Evolutionary conservation across 176 grass and related monocot genomes (phyloP).

Genomic region (Panicum miliaceum): DNA sequence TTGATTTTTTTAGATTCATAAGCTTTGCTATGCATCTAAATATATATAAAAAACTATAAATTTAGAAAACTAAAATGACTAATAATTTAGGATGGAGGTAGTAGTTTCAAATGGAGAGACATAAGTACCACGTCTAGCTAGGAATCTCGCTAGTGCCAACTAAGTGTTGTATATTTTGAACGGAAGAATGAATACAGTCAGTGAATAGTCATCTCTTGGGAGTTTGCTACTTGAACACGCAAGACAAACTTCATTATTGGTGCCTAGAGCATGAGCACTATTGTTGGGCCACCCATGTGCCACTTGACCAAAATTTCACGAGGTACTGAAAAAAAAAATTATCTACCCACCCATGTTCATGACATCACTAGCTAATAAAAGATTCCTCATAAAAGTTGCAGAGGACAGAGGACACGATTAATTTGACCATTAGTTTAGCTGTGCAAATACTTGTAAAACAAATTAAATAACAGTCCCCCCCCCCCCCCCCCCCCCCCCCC

Average conservation of each 20-base stretch:
- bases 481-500: too few relatives aligned
- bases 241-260: constrained; percentile 56
- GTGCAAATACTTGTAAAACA: neutral
- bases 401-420: neutral
- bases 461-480: neutral
- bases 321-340: constrained; percentile 17
- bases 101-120: too few relatives aligned
- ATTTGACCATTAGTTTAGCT: neutral
- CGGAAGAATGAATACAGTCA: constrained; percentile 20
- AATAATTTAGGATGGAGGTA: too few relatives aligned
- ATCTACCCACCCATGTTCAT: constrained; percentile 18
- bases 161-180: too few relatives aligned
- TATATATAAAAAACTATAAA: too few relatives aligned
- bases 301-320: constrained; percentile 33
- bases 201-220: constrained; percentile 33
- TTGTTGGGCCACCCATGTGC: constrained; percentile 49
- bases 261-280: constrained; percentile 10
- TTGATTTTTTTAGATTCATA: too few relatives aligned
- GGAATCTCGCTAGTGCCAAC: too few relatives aligned
- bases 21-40: too few relatives aligned
- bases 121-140: neutral
- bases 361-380: constrained; percentile 7
- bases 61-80: too few relatives aligned
- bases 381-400: too few relatives aligned
- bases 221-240: constrained; percentile 32